These are phyloP conservation scores for Citrus cavaleriei DNA, from an alignment of 345 rosid species.

Conservation along the genomic window DNA sequence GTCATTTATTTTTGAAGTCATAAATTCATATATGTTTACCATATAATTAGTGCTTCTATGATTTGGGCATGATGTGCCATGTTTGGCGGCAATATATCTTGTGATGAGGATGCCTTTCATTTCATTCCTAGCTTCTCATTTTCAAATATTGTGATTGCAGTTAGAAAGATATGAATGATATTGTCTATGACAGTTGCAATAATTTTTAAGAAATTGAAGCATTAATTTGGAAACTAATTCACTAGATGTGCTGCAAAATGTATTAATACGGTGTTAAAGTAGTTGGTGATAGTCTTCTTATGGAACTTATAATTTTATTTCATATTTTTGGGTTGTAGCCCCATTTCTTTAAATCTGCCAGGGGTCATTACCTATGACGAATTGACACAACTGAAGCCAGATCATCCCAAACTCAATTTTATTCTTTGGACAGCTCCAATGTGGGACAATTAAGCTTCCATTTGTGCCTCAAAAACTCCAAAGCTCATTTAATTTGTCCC, in stretches of 20 bases:
- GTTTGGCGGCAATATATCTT: neutral
- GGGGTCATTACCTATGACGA: constrained; percentile 43
- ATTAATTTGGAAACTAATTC: neutral
- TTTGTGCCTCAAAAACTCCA: neutral
- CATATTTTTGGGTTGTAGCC: no score
- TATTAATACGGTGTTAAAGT: neutral
- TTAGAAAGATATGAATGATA: neutral
- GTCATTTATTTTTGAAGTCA: neutral
- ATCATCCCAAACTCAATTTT: constrained; percentile 63
- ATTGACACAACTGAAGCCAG: constrained; percentile 69
- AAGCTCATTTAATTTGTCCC: neutral
- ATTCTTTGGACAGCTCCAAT: constrained; percentile 74
- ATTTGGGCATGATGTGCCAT: neutral
- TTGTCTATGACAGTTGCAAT: neutral
- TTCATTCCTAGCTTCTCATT: neutral
- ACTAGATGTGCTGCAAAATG: neutral
- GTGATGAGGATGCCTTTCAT: neutral
- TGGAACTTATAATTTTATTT: no score
- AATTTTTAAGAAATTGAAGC: neutral
- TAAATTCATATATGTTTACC: neutral
- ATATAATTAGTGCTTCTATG: neutral
- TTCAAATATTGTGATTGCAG: neutral
- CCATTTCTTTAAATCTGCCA: no score
- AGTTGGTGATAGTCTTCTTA: neutral
- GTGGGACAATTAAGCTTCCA: constrained; percentile 71